phyloP scores from a whole-genome alignment of 768 basidiomycete species.

The Amanita fuliginea region DNA sequence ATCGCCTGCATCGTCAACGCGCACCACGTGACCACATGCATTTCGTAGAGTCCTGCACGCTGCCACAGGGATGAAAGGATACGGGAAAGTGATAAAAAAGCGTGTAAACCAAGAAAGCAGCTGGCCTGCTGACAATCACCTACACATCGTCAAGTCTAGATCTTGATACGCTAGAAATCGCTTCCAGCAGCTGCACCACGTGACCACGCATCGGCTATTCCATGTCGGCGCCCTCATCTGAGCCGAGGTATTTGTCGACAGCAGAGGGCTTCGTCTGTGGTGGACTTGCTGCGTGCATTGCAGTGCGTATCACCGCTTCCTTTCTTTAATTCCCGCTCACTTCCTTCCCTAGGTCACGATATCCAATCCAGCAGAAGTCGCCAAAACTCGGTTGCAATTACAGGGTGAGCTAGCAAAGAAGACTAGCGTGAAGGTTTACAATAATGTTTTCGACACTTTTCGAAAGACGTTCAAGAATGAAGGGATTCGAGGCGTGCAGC shows the following conservation, averaged over 20 bases:
- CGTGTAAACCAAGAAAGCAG: constrained; percentile 43
- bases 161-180: no score
- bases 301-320: constrained; percentile 37
- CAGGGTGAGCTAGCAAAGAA: constrained; percentile 88
- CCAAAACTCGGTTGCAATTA: constrained; percentile 92
- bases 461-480: constrained; percentile 84
- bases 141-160: neutral
- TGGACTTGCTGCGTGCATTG: constrained; percentile 84
- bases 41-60: no score
- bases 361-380: constrained; percentile 74
- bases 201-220: neutral
- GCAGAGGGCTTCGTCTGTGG: constrained; percentile 82
- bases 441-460: constrained; percentile 76
- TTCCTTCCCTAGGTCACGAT: constrained; percentile 49
- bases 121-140: constrained; percentile 19
- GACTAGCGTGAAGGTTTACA: constrained; percentile 71
- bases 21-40: neutral
- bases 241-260: constrained; percentile 39
- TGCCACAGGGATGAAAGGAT: no score
- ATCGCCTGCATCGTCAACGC: neutral
- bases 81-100: constrained; percentile 12
- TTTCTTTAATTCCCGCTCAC: constrained; percentile 6
- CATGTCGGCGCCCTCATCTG: constrained; percentile 12
- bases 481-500: constrained; percentile 84
- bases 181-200: neutral